These are phyloP conservation scores for Vitis hybrid DNA, from an alignment of 177 flowering plant species.

Conservation along the genomic window DNA sequence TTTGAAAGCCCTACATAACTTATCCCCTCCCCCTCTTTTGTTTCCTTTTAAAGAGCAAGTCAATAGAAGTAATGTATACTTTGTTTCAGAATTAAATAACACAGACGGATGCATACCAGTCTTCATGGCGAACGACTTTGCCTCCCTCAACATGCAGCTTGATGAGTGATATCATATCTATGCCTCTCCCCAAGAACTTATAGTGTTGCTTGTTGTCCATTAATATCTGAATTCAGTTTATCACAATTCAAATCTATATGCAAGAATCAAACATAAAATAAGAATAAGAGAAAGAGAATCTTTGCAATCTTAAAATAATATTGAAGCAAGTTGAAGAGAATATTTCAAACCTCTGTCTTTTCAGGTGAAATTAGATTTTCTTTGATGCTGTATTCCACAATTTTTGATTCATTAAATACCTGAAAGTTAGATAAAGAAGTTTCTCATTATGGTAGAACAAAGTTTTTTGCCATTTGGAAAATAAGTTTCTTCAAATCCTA, in stretches of 20 bases:
- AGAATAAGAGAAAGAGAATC: background rate
- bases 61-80: too few relatives aligned
- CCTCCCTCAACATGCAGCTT: slow-evolving; percentile 59
- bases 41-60: too few relatives aligned
- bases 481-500: too few relatives aligned
- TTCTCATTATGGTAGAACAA: background rate
- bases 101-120: slow-evolving; percentile 46
- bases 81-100: too few relatives aligned
- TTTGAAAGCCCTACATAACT: too few relatives aligned
- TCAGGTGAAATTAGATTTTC: slow-evolving; percentile 56
- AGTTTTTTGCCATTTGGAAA: background rate
- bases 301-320: background rate
- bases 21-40: too few relatives aligned
- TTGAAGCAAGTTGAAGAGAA: background rate
- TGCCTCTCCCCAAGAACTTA: slow-evolving; percentile 66
- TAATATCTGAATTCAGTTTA: slow-evolving; percentile 40
- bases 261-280: slow-evolving; percentile 1
- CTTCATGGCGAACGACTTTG: slow-evolving; percentile 80
- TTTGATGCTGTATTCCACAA: slow-evolving; percentile 63
- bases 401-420: slow-evolving; percentile 80
- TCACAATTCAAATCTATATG: background rate
- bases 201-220: slow-evolving; percentile 88
- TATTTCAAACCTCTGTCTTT: slow-evolving; percentile 55
- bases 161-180: slow-evolving; percentile 73
- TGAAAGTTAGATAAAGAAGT: slow-evolving; percentile 19